Conservation (phyloP, 2,329 filamentous ascomycete genomes). For the Knoxdaviesia capensis region DNA sequence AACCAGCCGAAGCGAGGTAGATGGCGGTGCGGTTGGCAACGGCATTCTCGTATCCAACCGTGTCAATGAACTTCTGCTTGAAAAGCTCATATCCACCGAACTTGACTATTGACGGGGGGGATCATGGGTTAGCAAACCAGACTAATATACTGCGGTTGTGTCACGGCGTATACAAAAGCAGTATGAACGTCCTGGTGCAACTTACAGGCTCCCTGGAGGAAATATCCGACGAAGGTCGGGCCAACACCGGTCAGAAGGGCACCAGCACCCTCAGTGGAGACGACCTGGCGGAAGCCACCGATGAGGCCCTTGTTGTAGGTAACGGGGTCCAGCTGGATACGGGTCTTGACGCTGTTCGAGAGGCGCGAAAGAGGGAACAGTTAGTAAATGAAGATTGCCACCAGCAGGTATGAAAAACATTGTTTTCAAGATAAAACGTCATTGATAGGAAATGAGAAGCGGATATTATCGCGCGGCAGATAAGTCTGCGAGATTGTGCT, state of each 20-base stretch:
- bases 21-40: slow-evolving; percentile 62
- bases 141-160: no score
- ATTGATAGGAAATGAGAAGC: neutral
- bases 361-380: neutral
- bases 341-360: slow-evolving; percentile 64
- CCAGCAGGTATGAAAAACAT: no score
- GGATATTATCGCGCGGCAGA: neutral
- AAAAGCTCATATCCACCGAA: slow-evolving; percentile 92
- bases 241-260: slow-evolving; percentile 73
- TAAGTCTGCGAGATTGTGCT: no score
- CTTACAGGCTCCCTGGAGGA: slow-evolving; percentile 60
- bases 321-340: slow-evolving; percentile 77
- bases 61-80: slow-evolving; percentile 78
- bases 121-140: no score
- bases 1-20: slow-evolving; percentile 52
- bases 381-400: slow-evolving; percentile 6
- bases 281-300: slow-evolving; percentile 71
- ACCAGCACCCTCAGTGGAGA: slow-evolving; percentile 66
- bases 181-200: slow-evolving; percentile 43
- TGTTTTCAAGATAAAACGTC: neutral
- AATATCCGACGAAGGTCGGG: slow-evolving; percentile 76
- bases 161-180: no score
- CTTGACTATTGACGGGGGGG: slow-evolving; percentile 2
- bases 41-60: slow-evolving; percentile 58
- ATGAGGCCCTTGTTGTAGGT: slow-evolving; percentile 81